Evolutionary conservation across 805 yeast genomes (phyloP), one percentile per base, ranked within the genome.

Genomic region (Saccharomycopsis sp.): DNA sequence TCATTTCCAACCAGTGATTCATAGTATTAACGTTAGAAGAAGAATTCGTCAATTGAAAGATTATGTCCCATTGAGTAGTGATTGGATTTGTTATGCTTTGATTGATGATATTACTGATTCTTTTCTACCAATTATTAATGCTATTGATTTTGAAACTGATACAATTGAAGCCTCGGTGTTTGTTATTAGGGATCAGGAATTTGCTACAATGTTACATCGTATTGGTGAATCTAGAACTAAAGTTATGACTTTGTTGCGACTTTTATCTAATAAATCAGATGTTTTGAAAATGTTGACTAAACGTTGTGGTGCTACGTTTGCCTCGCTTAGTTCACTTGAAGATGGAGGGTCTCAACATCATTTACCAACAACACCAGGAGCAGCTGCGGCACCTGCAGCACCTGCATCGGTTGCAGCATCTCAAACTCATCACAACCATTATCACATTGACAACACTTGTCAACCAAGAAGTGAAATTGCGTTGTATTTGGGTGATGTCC

Each of bases 241-340:
- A 58, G 94, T 89, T 27, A 90, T 90, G 97, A 82, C 95, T 1
- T 64, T 90, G 57, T 80, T 89, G 85, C 74, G 97, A 56, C 67
- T 90, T 51, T 70, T 90, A 41, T 79, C 90, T 33, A 96, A 96
- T 52, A 90, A 90, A 60, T 97, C 97, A 0, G 97, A 90, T 61
- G 97, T 90, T 44, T 85, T 90, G 57, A 84, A 85, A 55, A 89
- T 88, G 94, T 87, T 90, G 68, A 93, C 96, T 31, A 90, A 90
- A 61, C 74, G 97, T 56, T 88, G 96, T 63, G 89, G 83, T 56
- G 97, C 88, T 64, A 31, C 19, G 14, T 17, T 14, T 8, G 17
- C 20, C 17, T 31, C 35, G 8, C 14, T 20, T 9, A 14, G 20
- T 14, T 6, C 11, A 9, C 14, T 14, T 20, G 14, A 14, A 9